Conservation (phyloP, 495 filamentous ascomycete genomes). For the Penicillium paxilli region DNA sequence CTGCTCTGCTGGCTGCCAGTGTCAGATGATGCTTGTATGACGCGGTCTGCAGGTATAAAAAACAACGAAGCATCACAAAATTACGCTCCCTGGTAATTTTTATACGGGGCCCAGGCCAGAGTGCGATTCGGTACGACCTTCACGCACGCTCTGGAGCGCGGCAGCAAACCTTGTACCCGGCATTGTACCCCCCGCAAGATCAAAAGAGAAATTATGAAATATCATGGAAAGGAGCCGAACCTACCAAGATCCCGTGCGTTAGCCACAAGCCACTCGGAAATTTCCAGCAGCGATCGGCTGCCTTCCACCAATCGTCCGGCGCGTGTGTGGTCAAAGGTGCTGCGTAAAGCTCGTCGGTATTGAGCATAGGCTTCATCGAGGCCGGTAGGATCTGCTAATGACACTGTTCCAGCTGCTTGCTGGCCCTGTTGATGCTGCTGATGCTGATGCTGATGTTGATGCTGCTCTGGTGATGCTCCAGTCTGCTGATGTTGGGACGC, state of each 20-base stretch:
- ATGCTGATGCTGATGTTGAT: not conserved
- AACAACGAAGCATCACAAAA: not conserved
- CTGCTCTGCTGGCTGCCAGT: not conserved
- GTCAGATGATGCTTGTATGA: slow-evolving; percentile 23
- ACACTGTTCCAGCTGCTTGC: not conserved
- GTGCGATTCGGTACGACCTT: slow-evolving; percentile 13
- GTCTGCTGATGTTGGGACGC: too few species aligned
- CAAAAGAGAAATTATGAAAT: slow-evolving; percentile 5
- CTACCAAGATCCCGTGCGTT: slow-evolving; percentile 83
- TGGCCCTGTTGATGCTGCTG: not conserved
- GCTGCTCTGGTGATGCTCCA: too few species aligned
- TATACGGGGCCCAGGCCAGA: slow-evolving; percentile 18
- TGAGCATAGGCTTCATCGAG: slow-evolving; percentile 67
- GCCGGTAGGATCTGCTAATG: slow-evolving; percentile 33
- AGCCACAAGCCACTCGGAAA: slow-evolving; percentile 83
- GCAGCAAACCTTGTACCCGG: not conserved
- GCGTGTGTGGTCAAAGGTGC: slow-evolving; percentile 73
- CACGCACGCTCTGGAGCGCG: not conserved
- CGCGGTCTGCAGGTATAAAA: slow-evolving; percentile 15
- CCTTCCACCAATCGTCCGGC: slow-evolving; percentile 73
- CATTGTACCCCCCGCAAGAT: slow-evolving; percentile 2
- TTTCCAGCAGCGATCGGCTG: slow-evolving; percentile 67
- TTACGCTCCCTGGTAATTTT: not conserved
- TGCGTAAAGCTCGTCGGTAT: slow-evolving; percentile 72
- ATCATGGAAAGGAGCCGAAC: slow-evolving; percentile 35